Conservation (phyloP, 306 rosid species). For the Comarum palustre region DNA sequence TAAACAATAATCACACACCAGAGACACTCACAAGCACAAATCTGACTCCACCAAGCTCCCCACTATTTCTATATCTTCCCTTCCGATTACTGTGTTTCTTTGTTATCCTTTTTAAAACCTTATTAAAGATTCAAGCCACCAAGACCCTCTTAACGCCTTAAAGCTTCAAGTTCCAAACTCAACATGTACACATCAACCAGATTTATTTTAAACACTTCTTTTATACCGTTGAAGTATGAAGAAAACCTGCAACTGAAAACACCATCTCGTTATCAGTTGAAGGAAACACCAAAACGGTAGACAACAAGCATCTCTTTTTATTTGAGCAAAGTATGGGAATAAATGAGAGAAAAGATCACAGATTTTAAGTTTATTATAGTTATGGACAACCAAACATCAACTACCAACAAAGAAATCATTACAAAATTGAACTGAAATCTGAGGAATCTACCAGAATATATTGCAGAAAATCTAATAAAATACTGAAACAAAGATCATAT, state of each 20-base stretch:
- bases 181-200: constrained; percentile 34
- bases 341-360: constrained; percentile 60
- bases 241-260: constrained; percentile 88
- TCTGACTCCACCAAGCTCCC: constrained; percentile 88
- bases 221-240: constrained; percentile 57
- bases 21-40: constrained; percentile 61
- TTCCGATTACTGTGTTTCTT: constrained; percentile 57
- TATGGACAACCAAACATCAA: constrained; percentile 55
- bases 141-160: constrained; percentile 31
- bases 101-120: constrained; percentile 36
- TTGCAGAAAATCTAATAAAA: constrained; percentile 54
- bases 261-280: constrained; percentile 95
- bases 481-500: constrained; percentile 50
- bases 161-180: constrained; percentile 72
- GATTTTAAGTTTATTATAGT: constrained; percentile 26
- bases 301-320: constrained; percentile 81
- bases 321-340: constrained; percentile 49
- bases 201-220: constrained; percentile 4
- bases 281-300: constrained; percentile 85
- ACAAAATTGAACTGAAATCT: constrained; percentile 51
- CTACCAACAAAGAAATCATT: constrained; percentile 56
- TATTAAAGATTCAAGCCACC: constrained; percentile 46
- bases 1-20: constrained; percentile 63
- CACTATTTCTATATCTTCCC: constrained; percentile 45
- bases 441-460: constrained; percentile 72